These are phyloP conservation scores for Nadsonia commutata DNA, from an alignment of 1,139 yeast species.

Conservation along the genomic window DNA sequence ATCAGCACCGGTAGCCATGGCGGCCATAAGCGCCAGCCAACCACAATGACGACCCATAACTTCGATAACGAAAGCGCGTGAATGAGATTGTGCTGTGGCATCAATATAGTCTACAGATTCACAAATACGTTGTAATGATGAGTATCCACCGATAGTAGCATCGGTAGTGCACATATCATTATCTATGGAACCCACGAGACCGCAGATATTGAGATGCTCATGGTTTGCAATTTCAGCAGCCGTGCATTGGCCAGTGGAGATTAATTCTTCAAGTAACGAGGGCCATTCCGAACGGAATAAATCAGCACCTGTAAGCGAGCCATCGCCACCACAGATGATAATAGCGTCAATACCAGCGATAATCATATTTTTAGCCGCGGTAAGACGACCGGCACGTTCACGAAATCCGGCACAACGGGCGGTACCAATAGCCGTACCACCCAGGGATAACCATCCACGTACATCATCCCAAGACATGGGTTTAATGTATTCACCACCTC, in stretches of 20 bases:
- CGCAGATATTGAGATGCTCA: constrained; percentile 73
- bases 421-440: constrained; percentile 94
- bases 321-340: constrained; percentile 98
- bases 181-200: constrained; percentile 92
- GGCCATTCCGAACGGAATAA: constrained; percentile 93
- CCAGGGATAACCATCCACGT: constrained; percentile 77
- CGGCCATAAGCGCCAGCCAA: constrained; percentile 95
- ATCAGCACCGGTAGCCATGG: constrained; percentile 91
- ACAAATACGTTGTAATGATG: constrained; percentile 85
- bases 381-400: constrained; percentile 69
- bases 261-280: constrained; percentile 56
- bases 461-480: constrained; percentile 87
- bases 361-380: constrained; percentile 73
- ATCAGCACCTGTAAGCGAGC: constrained; percentile 97
- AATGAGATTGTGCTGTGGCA: constrained; percentile 93
- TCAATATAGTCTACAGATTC: constrained; percentile 90
- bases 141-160: constrained; percentile 91
- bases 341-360: constrained; percentile 86
- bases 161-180: constrained; percentile 96
- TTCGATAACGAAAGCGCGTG: constrained; percentile 93
- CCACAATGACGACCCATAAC: constrained; percentile 99
- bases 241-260: constrained; percentile 38
- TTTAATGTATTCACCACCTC: constrained; percentile 62
- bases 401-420: constrained; percentile 81
- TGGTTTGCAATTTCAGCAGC: constrained; percentile 42